phyloP scores from a whole-genome alignment of 1,284 basidiomycete species.

The Fistulinella cinereoalba region DNA sequence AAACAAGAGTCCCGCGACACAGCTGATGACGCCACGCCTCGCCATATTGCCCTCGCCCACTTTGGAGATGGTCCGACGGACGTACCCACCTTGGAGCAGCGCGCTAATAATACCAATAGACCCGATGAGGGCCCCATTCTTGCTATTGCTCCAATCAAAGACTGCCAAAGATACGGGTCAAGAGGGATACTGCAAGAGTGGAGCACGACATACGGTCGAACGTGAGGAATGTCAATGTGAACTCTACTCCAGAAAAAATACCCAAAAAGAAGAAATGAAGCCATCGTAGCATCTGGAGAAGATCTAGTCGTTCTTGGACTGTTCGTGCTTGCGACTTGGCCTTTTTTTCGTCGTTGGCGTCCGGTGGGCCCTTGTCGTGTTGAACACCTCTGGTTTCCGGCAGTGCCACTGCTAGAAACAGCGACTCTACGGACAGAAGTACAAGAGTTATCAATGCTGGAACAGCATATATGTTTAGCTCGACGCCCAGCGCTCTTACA shows the following conservation, averaged over 20 bases:
- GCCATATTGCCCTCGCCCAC: conserved; percentile 79
- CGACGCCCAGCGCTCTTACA: conserved; percentile 55
- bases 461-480: conserved; percentile 81
- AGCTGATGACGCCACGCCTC: conserved; percentile 68
- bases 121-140: conserved; percentile 84
- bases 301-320: conserved; percentile 48
- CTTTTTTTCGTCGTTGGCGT: conserved; percentile 19
- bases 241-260: conserved; percentile 89
- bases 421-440: conserved; percentile 66
- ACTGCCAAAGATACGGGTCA: conserved; percentile 41
- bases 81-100: conserved; percentile 86
- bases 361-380: conserved; percentile 28
- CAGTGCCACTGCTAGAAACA: conserved; percentile 69
- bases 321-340: conserved; percentile 32
- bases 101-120: conserved; percentile 87
- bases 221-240: conserved; percentile 88
- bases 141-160: conserved; percentile 84
- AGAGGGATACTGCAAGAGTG: background rate
- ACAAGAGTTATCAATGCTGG: conserved; percentile 78
- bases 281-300: conserved; percentile 55
- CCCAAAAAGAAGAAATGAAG: conserved; percentile 83
- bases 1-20: conserved; percentile 64
- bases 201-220: conserved; percentile 64
- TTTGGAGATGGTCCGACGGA: conserved; percentile 69
- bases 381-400: conserved; percentile 70